Evolutionary conservation across 2,329 filamentous ascomycete species (phyloP).

Genomic region (Sclerotinia minor): DNA sequence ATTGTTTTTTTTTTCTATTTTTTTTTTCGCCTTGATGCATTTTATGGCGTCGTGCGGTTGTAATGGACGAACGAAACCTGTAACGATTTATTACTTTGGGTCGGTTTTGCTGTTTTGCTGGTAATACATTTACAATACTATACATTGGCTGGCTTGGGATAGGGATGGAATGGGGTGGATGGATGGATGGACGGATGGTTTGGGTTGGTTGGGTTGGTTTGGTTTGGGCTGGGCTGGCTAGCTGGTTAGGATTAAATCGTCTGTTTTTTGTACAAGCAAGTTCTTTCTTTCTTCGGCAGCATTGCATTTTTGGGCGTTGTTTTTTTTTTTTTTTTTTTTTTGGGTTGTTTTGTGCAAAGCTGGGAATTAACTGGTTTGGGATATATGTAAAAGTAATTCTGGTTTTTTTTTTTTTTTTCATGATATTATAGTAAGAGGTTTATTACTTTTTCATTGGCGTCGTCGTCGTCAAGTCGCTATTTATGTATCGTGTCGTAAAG

Average conservation of each 20-base stretch:
- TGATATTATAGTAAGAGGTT: no score
- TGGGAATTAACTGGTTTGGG: background rate
- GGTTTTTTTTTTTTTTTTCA: no score
- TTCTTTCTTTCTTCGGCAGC: no score
- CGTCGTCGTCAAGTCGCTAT: no score
- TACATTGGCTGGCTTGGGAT: background rate
- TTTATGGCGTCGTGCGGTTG: slow-evolving; percentile 13
- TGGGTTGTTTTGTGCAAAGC: no score
- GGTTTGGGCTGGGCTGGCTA: slow-evolving; percentile 9
- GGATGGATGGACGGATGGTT: background rate
- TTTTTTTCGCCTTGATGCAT: no score
- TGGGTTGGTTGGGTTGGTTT: background rate
- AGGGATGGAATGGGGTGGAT: background rate
- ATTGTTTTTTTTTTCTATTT: no score
- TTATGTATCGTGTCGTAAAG: no score
- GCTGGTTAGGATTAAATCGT: slow-evolving; percentile 12
- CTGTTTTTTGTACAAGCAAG: slow-evolving; percentile 9
- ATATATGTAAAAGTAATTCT: slow-evolving; percentile 25
- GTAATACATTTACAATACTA: slow-evolving; percentile 12
- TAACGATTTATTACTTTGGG: slow-evolving; percentile 23
- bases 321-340: slow-evolving; percentile 9
- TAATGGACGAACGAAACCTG: slow-evolving; percentile 22
- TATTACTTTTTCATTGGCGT: no score
- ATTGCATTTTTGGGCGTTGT: slow-evolving; percentile 9
- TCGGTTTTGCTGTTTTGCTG: slow-evolving; percentile 12